A percentile compares a stretch with the other conserved stretches of the same genome.
phyloP scores from a whole-genome alignment of 257 asterid species.

The Cynanchum wilfordii region DNA sequence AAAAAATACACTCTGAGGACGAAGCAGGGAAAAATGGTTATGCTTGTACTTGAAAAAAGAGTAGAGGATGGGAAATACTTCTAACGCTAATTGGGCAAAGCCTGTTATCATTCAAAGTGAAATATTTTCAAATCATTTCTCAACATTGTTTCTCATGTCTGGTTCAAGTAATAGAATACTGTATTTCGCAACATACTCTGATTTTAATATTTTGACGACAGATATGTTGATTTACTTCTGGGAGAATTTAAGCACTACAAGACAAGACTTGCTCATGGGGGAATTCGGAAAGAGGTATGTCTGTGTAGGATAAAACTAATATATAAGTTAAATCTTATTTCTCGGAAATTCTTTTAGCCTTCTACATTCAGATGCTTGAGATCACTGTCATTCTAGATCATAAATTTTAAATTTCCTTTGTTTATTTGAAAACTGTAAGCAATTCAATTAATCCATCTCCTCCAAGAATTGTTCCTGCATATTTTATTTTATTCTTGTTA shows the following conservation, averaged over 20 bases:
- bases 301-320: not conserved
- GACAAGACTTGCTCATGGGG: conserved; percentile 92
- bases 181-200: not conserved
- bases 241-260: conserved; percentile 98
- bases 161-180: not conserved
- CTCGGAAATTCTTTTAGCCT: not conserved
- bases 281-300: conserved; percentile 77
- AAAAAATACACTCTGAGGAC: not conserved
- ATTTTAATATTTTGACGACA: conserved; percentile 28
- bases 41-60: not conserved
- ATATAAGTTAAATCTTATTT: not conserved
- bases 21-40: not conserved
- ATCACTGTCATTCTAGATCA: not conserved
- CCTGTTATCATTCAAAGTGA: not conserved
- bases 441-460: not conserved
- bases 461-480: not conserved
- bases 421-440: not conserved
- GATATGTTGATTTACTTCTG: conserved; percentile 92
- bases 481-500: not conserved
- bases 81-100: not conserved
- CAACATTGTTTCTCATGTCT: not conserved
- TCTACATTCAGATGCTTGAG: not conserved
- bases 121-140: not conserved
- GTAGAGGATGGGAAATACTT: not conserved
- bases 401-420: not conserved